Evolutionary conservation across 495 filamentous ascomycete genomes (phyloP).

Genomic region (Tuber borchii): DNA sequence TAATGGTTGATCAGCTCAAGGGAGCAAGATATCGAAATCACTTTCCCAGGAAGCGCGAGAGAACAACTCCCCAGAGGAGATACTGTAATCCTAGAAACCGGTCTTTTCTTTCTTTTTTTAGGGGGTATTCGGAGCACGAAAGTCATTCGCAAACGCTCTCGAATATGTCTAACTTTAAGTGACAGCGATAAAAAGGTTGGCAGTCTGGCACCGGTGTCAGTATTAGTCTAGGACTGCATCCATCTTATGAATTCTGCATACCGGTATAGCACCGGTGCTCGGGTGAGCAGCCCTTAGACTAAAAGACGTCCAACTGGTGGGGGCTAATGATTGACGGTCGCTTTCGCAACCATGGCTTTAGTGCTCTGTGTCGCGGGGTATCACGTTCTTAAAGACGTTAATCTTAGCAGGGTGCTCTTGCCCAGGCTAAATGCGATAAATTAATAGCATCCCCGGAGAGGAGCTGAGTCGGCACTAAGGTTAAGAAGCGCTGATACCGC

Average conservation of each 20-base stretch:
- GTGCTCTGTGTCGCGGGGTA: neutral
- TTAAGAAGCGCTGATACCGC: too few species aligned
- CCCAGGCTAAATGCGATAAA: neutral
- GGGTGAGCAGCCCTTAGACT: neutral
- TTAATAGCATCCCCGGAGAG: neutral
- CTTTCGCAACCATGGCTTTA: neutral
- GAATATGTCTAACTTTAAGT: neutral
- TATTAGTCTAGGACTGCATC: neutral
- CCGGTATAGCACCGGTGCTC: too few species aligned
- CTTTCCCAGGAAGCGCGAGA: neutral
- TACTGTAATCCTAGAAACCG: neutral
- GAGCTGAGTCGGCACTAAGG: neutral
- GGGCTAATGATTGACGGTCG: too few species aligned
- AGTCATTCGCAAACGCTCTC: neutral
- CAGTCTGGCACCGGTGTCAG: neutral
- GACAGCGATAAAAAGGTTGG: neutral
- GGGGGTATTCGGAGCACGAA: neutral
- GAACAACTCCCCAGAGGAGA: neutral
- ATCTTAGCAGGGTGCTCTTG: neutral
- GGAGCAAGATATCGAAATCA: neutral
- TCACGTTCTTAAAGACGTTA: neutral
- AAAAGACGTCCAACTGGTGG: too few species aligned
- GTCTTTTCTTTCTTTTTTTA: too few species aligned
- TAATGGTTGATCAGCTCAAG: neutral
- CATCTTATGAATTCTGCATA: neutral